Evolutionary conservation across 1,284 basidiomycete genomes (phyloP).

Genomic region (Singerocomus rubriflavus): DNA sequence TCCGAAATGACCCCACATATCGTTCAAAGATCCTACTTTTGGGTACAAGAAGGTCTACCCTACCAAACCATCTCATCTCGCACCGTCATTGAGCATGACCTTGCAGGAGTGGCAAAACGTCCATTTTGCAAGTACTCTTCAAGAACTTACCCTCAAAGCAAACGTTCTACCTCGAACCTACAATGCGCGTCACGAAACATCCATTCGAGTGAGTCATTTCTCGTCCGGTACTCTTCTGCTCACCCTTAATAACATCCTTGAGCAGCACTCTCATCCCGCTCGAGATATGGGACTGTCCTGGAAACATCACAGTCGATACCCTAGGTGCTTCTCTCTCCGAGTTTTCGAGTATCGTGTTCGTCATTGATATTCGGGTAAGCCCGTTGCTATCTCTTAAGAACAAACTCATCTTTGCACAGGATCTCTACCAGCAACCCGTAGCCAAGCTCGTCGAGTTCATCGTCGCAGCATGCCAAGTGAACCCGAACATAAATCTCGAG

Average conservation of each 20-base stretch:
- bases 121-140: slow-evolving; percentile 90
- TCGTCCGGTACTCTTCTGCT: neutral
- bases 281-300: slow-evolving; percentile 95
- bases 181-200: slow-evolving; percentile 73
- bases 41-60: slow-evolving; percentile 70
- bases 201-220: slow-evolving; percentile 72
- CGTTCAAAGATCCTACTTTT: slow-evolving; percentile 76
- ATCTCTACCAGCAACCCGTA: slow-evolving; percentile 74
- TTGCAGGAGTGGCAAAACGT: slow-evolving; percentile 87
- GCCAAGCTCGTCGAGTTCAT: slow-evolving; percentile 78
- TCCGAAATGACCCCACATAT: slow-evolving; percentile 17
- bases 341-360: slow-evolving; percentile 85
- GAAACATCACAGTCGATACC: slow-evolving; percentile 74
- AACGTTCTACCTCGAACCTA: slow-evolving; percentile 89
- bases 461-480: slow-evolving; percentile 68
- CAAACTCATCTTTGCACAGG: slow-evolving; percentile 37
- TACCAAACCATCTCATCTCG: neutral
- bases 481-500: slow-evolving; percentile 81
- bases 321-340: slow-evolving; percentile 69
- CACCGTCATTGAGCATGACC: slow-evolving; percentile 5
- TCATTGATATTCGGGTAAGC: slow-evolving; percentile 92
- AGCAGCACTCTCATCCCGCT: slow-evolving; percentile 86
- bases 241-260: slow-evolving; percentile 1
- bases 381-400: neutral
- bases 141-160: slow-evolving; percentile 82